These are phyloP conservation scores for Plasmodium falciparum DNA, from an alignment of 169 alveolate genomes.

Conservation along the genomic window DNA sequence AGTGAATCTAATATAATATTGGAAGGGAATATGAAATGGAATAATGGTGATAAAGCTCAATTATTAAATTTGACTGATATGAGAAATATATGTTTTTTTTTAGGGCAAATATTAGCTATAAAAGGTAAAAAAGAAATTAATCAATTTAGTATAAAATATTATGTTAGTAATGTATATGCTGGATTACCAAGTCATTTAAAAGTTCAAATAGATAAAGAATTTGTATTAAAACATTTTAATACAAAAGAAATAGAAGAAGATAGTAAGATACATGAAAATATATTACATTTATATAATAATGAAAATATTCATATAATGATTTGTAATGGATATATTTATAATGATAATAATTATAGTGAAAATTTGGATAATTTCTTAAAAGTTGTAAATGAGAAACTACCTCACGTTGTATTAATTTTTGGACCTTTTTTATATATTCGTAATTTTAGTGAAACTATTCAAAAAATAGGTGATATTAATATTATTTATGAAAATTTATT, in stretches of 20 bases:
- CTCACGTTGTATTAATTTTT: slow-evolving; percentile 75
- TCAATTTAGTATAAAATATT: slow-evolving; percentile 73
- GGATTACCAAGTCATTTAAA: slow-evolving; percentile 75
- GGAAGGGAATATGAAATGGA: slow-evolving; percentile 56
- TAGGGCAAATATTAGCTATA: slow-evolving; percentile 76
- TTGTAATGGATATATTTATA: slow-evolving; percentile 68
- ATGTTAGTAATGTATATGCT: slow-evolving; percentile 63
- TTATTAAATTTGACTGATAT: slow-evolving; percentile 53
- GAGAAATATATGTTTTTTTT: slow-evolving; percentile 66
- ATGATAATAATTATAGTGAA: slow-evolving; percentile 67
- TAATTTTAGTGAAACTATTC: slow-evolving; percentile 76
- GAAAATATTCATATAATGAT: slow-evolving; percentile 76
- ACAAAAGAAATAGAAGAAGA: slow-evolving; percentile 71
- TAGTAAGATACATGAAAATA: slow-evolving; percentile 25
- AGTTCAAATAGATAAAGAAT: slow-evolving; percentile 31
- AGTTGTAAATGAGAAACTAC: slow-evolving; percentile 70
- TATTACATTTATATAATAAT: slow-evolving; percentile 63
- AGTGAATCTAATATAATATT: slow-evolving; percentile 76
- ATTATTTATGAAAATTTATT: slow-evolving; percentile 66
- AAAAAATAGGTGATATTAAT: slow-evolving; percentile 74
- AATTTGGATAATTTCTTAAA: slow-evolving; percentile 62
- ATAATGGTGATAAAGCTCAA: slow-evolving; percentile 76
- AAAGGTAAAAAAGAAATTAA: slow-evolving; percentile 76
- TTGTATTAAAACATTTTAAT: slow-evolving; percentile 73
- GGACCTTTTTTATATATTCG: slow-evolving; percentile 78